These are phyloP conservation scores for Phlebiopsis flavidoalba DNA, from an alignment of 768 basidiomycete genomes.

Conservation along the genomic window DNA sequence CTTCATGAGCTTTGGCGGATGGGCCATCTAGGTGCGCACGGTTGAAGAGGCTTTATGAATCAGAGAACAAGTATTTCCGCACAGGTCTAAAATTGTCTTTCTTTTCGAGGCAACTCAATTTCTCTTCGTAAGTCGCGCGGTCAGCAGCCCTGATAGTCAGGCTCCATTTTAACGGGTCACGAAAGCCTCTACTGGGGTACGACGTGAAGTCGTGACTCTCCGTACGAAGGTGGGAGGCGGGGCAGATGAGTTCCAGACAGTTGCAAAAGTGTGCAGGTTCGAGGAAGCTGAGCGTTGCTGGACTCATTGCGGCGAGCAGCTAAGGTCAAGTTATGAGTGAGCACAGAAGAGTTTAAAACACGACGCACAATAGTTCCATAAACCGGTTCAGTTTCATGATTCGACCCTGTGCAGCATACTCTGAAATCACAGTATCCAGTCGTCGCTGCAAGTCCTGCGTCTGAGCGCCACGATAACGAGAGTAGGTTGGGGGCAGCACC, in stretches of 20 bases:
- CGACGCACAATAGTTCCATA: constrained; percentile 64
- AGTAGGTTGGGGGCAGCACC: constrained; percentile 51
- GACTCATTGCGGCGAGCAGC: constrained; percentile 58
- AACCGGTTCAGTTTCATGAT: constrained; percentile 74
- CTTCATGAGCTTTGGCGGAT: constrained; percentile 52
- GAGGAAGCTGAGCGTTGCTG: constrained; percentile 68
- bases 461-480: constrained; percentile 54
- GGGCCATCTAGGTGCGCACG: constrained; percentile 67
- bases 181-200: constrained; percentile 70
- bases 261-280: constrained; percentile 74
- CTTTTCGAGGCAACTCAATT: constrained; percentile 62
- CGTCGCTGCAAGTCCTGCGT: constrained; percentile 55
- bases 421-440: constrained; percentile 53
- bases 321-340: not conserved
- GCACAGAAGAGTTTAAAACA: not conserved
- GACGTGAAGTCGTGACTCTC: constrained; percentile 58
- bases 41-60: constrained; percentile 59
- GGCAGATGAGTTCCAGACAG: constrained; percentile 57
- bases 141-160: constrained; percentile 80
- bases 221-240: constrained; percentile 46
- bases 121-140: constrained; percentile 75
- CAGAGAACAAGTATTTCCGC: constrained; percentile 71
- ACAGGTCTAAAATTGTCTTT: constrained; percentile 65
- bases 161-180: constrained; percentile 78
- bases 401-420: constrained; percentile 10